Evolutionary conservation across 345 rosid species (phyloP).

Genomic region (Euphorbia pulcherrima): DNA sequence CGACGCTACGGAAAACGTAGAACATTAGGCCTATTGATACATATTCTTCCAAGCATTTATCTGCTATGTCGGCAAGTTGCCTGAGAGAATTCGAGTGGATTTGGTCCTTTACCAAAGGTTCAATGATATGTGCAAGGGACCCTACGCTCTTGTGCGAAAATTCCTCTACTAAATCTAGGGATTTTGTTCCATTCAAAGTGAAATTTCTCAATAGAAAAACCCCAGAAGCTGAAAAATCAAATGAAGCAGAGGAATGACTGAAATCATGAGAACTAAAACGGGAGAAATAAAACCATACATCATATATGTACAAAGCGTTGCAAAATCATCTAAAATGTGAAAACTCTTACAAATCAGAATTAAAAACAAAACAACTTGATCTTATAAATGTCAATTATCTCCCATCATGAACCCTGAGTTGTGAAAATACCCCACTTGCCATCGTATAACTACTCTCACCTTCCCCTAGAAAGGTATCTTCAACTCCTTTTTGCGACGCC

Average conservation of each 20-base stretch:
- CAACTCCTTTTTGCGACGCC: constrained; percentile 28
- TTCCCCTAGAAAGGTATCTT: background rate
- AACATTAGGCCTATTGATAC: no score
- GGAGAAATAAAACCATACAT: constrained; percentile 25
- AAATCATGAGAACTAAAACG: background rate
- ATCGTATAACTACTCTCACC: background rate
- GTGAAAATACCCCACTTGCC: constrained; percentile 29
- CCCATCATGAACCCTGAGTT: constrained; percentile 24
- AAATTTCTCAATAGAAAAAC: constrained; percentile 11
- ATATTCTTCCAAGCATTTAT: no score
- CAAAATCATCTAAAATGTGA: constrained; percentile 15
- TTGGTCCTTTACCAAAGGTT: no score
- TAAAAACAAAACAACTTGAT: no score
- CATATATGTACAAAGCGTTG: constrained; percentile 7
- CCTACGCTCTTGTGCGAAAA: no score
- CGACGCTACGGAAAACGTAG: no score
- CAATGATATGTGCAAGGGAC: no score
- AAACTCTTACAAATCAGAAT: constrained; percentile 12
- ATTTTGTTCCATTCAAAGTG: background rate
- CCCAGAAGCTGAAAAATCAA: constrained; percentile 16
- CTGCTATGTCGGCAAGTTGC: no score
- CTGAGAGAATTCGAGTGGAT: no score
- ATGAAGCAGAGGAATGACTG: constrained; percentile 13
- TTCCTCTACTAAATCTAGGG: constrained; percentile 1
- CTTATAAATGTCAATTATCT: constrained; percentile 13